A percentile compares a stretch with the other conserved stretches of the same genome.
These are phyloP conservation scores for Schrenkiella parvula DNA, from an alignment of 345 rosid genomes.

Conservation along the genomic window DNA sequence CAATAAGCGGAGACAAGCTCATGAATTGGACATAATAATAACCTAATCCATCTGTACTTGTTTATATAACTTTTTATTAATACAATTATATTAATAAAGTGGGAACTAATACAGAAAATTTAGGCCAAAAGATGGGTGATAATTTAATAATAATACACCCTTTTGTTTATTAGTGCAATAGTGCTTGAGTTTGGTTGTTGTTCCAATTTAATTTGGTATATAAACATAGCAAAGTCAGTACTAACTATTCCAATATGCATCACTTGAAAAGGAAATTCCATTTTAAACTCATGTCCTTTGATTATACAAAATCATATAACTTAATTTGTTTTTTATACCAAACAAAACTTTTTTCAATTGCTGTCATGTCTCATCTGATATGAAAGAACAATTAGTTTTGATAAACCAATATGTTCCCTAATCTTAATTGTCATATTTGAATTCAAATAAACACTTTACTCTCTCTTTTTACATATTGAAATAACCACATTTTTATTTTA, in stretches of 20 bases:
- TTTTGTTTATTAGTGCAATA: slow-evolving; percentile 23
- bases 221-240: slow-evolving; percentile 31
- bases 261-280: slow-evolving; percentile 28
- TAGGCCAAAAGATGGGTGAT: slow-evolving; percentile 29
- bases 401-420: neutral
- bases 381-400: neutral
- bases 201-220: slow-evolving; percentile 18
- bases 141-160: slow-evolving; percentile 3
- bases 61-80: slow-evolving; percentile 6
- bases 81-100: slow-evolving; percentile 8
- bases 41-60: slow-evolving; percentile 37
- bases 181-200: slow-evolving; percentile 34
- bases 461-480: neutral
- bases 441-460: neutral
- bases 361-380: slow-evolving; percentile 13
- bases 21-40: slow-evolving; percentile 25
- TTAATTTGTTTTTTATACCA: neutral
- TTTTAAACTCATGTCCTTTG: slow-evolving; percentile 6
- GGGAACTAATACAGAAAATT: slow-evolving; percentile 26
- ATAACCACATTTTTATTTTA: neutral
- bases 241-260: slow-evolving; percentile 29
- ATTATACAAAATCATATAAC: neutral
- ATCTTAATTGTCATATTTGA: neutral
- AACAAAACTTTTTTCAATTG: neutral
- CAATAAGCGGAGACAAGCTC: slow-evolving; percentile 32